These are phyloP conservation scores for Hanseniaspora singularis DNA, from an alignment of 805 yeast species.

Conservation along the genomic window DNA sequence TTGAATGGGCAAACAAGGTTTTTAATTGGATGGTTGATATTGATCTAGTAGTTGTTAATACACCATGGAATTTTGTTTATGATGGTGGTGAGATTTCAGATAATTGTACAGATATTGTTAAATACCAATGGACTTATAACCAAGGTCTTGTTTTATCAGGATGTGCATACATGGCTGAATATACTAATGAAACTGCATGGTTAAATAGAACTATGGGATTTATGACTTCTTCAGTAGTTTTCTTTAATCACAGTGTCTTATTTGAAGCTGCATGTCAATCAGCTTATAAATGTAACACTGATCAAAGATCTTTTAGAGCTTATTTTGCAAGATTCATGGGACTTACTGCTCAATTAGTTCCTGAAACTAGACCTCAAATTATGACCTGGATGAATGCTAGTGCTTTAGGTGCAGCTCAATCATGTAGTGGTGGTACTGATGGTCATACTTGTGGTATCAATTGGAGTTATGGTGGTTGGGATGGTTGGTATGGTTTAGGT, in stretches of 20 bases:
- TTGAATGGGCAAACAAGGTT: conserved; percentile 40
- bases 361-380: conserved; percentile 36
- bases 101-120: conserved; percentile 34
- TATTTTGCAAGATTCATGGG: conserved; percentile 54
- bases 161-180: conserved; percentile 55
- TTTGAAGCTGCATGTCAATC: conserved; percentile 52
- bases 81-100: conserved; percentile 48
- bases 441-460: conserved; percentile 63
- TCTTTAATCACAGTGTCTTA: conserved; percentile 44
- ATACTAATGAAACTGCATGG: conserved; percentile 45
- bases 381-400: conserved; percentile 34
- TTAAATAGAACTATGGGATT: conserved; percentile 35
- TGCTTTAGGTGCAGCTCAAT: conserved; percentile 55
- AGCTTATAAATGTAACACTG: conserved; percentile 47
- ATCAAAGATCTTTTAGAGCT: conserved; percentile 67
- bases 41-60: conserved; percentile 38
- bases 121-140: conserved; percentile 54
- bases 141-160: conserved; percentile 60
- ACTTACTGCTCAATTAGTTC: conserved; percentile 43
- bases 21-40: conserved; percentile 49
- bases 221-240: conserved; percentile 36
- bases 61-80: conserved; percentile 45
- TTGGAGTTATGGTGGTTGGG: conserved; percentile 52
- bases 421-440: conserved; percentile 66
- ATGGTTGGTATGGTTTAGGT: conserved; percentile 58